phyloP scores from a whole-genome alignment of 2,329 filamentous ascomycete species.

The Colletotrichum caudatum region DNA sequence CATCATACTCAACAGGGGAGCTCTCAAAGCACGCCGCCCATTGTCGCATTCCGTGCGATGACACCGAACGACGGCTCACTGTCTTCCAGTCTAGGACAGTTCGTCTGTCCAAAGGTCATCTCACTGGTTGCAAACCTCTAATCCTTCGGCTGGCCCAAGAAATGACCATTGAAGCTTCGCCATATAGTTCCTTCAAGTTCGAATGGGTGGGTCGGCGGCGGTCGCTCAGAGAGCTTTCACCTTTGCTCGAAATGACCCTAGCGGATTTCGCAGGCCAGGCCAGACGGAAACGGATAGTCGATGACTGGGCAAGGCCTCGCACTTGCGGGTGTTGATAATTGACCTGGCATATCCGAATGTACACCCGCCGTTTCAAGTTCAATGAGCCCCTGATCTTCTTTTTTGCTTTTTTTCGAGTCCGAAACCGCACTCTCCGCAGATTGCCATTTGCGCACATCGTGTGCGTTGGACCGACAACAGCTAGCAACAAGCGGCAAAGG shows the following conservation, averaged over 20 bases:
- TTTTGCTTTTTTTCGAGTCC: not conserved
- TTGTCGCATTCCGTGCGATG: not conserved
- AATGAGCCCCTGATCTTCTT: constrained; percentile 1
- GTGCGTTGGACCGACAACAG: constrained; percentile 12
- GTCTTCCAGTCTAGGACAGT: not conserved
- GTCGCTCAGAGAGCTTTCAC: not conserved
- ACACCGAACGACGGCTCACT: not conserved
- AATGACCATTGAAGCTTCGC: not conserved
- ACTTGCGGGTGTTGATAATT: not conserved
- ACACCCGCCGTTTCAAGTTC: not conserved
- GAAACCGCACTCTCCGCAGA: not conserved
- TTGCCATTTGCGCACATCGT: not conserved
- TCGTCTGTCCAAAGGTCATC: not conserved
- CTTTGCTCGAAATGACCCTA: not conserved
- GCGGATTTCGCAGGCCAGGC: not conserved
- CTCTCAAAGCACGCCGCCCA: not conserved
- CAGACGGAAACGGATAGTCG: no score
- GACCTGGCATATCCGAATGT: not conserved
- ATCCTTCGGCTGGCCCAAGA: not conserved
- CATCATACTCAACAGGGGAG: not conserved
- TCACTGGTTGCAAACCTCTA: not conserved
- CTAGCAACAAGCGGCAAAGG: not conserved
- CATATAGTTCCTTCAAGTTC: not conserved
- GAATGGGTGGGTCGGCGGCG: not conserved
- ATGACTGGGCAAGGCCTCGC: no score